Percentiles rank a stretch among this genome's conserved stretches.
Conservation (phyloP, 2,329 filamentous ascomycete genomes). For the Calonectria leucothoes region DNA sequence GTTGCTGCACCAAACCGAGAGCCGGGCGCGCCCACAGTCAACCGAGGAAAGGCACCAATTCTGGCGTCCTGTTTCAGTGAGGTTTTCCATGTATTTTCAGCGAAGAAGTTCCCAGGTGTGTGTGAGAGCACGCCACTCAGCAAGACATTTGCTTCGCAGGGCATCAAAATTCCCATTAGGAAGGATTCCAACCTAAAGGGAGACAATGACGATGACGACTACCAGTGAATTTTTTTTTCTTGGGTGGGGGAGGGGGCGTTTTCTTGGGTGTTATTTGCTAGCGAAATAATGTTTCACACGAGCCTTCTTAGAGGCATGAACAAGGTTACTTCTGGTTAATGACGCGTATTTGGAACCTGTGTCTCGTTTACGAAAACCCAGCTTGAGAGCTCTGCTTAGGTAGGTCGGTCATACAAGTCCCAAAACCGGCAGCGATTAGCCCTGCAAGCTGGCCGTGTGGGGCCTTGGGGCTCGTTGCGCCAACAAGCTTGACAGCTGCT, state of each 20-base stretch:
- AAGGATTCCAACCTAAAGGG: constrained; percentile 78
- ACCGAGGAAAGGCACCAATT: constrained; percentile 81
- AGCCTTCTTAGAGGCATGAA: background rate
- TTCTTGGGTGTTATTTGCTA: background rate
- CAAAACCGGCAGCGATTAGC: background rate
- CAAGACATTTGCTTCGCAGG: constrained; percentile 92
- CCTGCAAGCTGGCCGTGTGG: background rate
- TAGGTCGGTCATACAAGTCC: background rate
- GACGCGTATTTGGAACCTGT: background rate
- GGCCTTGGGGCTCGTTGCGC: background rate
- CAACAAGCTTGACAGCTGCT: background rate
- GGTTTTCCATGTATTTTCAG: constrained; percentile 91
- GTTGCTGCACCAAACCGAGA: constrained; percentile 67
- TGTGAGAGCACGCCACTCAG: constrained; percentile 93
- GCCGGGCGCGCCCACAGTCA: constrained; percentile 64
- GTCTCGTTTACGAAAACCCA: background rate
- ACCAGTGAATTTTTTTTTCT: constrained; percentile 33
- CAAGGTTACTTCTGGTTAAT: background rate
- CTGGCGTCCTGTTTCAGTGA: constrained; percentile 89
- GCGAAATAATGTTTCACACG: background rate
- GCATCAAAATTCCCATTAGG: constrained; percentile 95
- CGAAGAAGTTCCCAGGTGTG: constrained; percentile 98
- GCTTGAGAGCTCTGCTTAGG: background rate
- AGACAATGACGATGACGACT: constrained; percentile 65
- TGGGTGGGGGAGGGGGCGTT: too few species aligned